Base-by-base conservation (phyloP, 768 basidiomycete genomes). In the Tricholoma sp. region DNA sequence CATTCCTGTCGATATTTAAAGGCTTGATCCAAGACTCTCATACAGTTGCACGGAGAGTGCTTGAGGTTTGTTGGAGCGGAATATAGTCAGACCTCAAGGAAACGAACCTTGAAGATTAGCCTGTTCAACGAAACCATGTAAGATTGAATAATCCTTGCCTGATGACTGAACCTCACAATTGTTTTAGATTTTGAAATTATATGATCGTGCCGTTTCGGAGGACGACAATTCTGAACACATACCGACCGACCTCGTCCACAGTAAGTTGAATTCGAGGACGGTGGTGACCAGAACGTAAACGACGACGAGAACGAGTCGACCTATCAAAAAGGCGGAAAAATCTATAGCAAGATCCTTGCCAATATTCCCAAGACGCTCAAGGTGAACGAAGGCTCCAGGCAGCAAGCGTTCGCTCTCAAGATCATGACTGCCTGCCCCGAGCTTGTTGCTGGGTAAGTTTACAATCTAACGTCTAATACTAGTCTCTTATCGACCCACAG, bases 351-450 rank as follows among this genome's bases (percentile, higher is more conserved):
- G 64, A 90, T 95, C 12, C 75, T 98, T 1, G 78, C 83, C 0
- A 89, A 89, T 55, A 72, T 96, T 6, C 65, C 96, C 29, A 84
- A 85, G 58, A 75, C 74, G 0, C 74, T 94, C 34, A 92, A 89
- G 67, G 87, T 91, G n/a, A 94, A 91, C 57, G 94, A 96, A 67
- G 94, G 95, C 61, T 73, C 82, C 5, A 76, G 89, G 21, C 89
- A 95, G 59, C 92, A 93, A 64, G 91, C 92, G 58, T 79, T 97
- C 41, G 89, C 86, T 0, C 67, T 91, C 24, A 89, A 87, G 66
- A 88, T 97, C 22, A 73, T 94, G n/a, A 62, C 74, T 1, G 84
- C 89, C 0, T 94, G 91, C 71, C 93, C 94, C 0, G 94, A 97
- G 67, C 81, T 98, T 2, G 85, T 94, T 1, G 76, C 87, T 0